Evolutionary conservation across 805 yeast genomes (phyloP).

Genomic region (Starmerella apicola): DNA sequence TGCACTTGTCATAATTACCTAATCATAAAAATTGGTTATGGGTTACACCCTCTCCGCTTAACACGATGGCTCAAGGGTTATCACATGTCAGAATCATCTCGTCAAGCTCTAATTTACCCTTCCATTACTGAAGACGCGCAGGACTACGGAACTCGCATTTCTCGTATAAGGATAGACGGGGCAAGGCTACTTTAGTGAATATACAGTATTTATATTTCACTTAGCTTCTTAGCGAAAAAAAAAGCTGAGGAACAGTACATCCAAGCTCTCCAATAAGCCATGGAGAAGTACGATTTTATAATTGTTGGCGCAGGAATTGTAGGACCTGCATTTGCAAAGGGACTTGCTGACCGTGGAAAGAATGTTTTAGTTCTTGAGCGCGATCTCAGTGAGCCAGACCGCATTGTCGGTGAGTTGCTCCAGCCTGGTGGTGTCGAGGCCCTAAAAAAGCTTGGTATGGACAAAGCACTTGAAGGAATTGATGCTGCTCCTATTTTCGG

Average conservation of each 20-base stretch:
- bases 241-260: background rate
- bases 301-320: conserved; percentile 98
- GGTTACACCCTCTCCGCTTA: background rate
- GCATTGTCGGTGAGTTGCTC: conserved; percentile 93
- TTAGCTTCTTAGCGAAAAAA: too few relatives aligned
- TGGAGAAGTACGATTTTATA: conserved; percentile 53
- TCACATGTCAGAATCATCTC: background rate
- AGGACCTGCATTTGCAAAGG: conserved; percentile 88
- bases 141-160: background rate
- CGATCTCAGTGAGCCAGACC: conserved; percentile 84
- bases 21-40: too few relatives aligned
- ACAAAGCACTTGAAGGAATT: conserved; percentile 55
- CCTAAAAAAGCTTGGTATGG: conserved; percentile 69
- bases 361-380: conserved; percentile 68
- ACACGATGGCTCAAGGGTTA: background rate
- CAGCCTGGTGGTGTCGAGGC: conserved; percentile 96
- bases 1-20: too few relatives aligned
- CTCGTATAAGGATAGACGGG: background rate
- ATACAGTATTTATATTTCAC: background rate
- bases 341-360: conserved; percentile 81
- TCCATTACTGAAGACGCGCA: background rate
- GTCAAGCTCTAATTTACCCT: background rate
- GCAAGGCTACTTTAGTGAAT: background rate
- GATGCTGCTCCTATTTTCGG: conserved; percentile 72
- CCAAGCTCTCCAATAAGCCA: background rate